These are phyloP conservation scores for Schizosaccharomyces versatilis DNA, from an alignment of 1,139 yeast species.

Conservation along the genomic window DNA sequence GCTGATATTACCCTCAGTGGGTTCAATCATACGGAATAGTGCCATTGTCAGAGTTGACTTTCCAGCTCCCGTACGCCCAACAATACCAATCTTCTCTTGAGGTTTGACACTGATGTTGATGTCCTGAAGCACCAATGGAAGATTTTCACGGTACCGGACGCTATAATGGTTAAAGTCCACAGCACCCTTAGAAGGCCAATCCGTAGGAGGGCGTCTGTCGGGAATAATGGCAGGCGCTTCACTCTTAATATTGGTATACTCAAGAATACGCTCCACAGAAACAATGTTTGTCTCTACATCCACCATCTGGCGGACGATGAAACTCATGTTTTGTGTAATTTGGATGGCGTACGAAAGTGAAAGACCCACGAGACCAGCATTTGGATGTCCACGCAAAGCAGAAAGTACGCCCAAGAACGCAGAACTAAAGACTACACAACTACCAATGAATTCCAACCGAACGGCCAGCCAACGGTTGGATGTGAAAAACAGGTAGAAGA, in stretches of 20 bases:
- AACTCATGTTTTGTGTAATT: slow-evolving; percentile 36
- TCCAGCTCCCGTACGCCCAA: slow-evolving; percentile 77
- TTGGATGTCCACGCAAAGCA: slow-evolving; percentile 23
- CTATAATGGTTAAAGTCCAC: slow-evolving; percentile 38
- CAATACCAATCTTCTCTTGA: slow-evolving; percentile 50
- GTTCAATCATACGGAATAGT: slow-evolving; percentile 50
- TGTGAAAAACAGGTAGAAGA: slow-evolving; percentile 33
- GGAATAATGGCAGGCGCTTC: slow-evolving; percentile 29
- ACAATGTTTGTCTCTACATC: slow-evolving; percentile 57
- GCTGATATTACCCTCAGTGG: slow-evolving; percentile 37
- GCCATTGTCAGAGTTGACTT: slow-evolving; percentile 53
- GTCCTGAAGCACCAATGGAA: slow-evolving; percentile 32
- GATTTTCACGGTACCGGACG: slow-evolving; percentile 38
- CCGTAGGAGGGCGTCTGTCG: slow-evolving; percentile 21
- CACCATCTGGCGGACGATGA: slow-evolving; percentile 45
- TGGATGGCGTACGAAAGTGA: slow-evolving; percentile 50
- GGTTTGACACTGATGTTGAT: slow-evolving; percentile 32
- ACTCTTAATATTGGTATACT: slow-evolving; percentile 39
- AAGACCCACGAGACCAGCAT: slow-evolving; percentile 53
- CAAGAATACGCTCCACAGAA: slow-evolving; percentile 54
- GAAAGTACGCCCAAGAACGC: slow-evolving; percentile 35
- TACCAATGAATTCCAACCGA: slow-evolving; percentile 47
- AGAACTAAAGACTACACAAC: slow-evolving; percentile 38
- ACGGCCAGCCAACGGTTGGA: slow-evolving; percentile 54
- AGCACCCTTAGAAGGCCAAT: slow-evolving; percentile 44